These are phyloP conservation scores for Neopestalotiopsis clavispora DNA, from an alignment of 2,329 filamentous ascomycete genomes.

Conservation along the genomic window DNA sequence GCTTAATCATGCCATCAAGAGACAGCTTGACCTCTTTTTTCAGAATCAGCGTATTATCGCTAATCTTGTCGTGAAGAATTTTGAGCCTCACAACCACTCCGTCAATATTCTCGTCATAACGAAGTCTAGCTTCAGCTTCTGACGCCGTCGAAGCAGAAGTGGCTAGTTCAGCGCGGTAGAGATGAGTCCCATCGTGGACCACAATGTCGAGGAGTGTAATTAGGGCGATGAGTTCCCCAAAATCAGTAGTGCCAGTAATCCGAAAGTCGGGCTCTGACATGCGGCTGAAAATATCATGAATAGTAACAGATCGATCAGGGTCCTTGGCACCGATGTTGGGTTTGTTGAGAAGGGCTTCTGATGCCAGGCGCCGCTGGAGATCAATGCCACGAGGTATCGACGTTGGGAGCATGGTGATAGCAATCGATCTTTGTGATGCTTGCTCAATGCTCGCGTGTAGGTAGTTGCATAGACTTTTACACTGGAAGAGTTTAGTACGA, in stretches of 20 bases:
- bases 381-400: slow-evolving; percentile 56
- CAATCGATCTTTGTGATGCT: slow-evolving; percentile 58
- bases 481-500: slow-evolving; percentile 42
- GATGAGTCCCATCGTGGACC: slow-evolving; percentile 64
- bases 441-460: slow-evolving; percentile 53
- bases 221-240: slow-evolving; percentile 67
- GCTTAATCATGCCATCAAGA: slow-evolving; percentile 75
- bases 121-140: slow-evolving; percentile 35
- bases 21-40: slow-evolving; percentile 78
- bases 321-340: slow-evolving; percentile 43
- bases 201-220: slow-evolving; percentile 75
- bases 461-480: slow-evolving; percentile 50
- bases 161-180: slow-evolving; percentile 19
- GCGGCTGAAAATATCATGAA: slow-evolving; percentile 50
- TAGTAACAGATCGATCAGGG: slow-evolving; percentile 45
- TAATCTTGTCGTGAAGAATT: slow-evolving; percentile 64
- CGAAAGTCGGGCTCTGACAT: slow-evolving; percentile 55
- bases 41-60: slow-evolving; percentile 74
- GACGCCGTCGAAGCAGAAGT: not conserved
- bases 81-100: slow-evolving; percentile 65
- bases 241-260: slow-evolving; percentile 66
- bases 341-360: slow-evolving; percentile 65
- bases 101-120: slow-evolving; percentile 77
- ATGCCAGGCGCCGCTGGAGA: slow-evolving; percentile 69
- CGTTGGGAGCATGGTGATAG: slow-evolving; percentile 64